Evolutionary conservation across 2,329 filamentous ascomycete species (phyloP), one percentile per base, ranked within the genome.

Genomic region (Fusarium sp.): DNA sequence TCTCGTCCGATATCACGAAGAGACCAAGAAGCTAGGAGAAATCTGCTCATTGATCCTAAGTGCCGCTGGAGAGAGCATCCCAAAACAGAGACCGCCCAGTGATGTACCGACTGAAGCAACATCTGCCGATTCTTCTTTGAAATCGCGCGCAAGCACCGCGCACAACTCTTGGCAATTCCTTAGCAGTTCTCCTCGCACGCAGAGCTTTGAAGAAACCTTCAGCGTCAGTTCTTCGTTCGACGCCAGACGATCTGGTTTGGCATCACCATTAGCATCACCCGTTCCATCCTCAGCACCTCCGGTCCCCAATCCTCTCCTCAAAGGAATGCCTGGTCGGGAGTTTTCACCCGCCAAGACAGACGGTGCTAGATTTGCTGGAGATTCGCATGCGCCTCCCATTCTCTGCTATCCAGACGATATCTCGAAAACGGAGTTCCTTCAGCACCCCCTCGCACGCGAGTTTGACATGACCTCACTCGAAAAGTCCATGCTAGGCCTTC

Each of bases 271-370:
- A 39, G 43, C 22, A 7, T 54, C 60, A 7, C 58, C 57, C 6
- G 57, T 22, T 5, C 58, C 57, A 4, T 35, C 60, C 5, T 67
- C 72, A 2, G 65, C 67, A 0, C 68, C 72, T 24, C 59, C 73
- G 6, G 68, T 72, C 9, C 77, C 76, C 0, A 77, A 80, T 35
- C 95, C 84, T 88, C 78, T 85, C 0, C 78, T 85, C 11, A 78
- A 71, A 59, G 83, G 84, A 7, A 80, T 83, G 65, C 83, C 84
- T 1, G 84, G 84, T 3, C 79, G 83, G 62, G 84, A 85, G 61
- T 71, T 85, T 11, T 83, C 82, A 0, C 78, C 78, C 5, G 81
- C 84, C 16, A 83, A 81, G 58, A 85, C 82, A 2, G 82, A 85
- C 33, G 80, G 79, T 6, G 81, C 82, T 16, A 76, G 77, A 4